Evolutionary conservation across 495 filamentous ascomycete species (phyloP).

Genomic region (Lophiostoma macrostomum): DNA sequence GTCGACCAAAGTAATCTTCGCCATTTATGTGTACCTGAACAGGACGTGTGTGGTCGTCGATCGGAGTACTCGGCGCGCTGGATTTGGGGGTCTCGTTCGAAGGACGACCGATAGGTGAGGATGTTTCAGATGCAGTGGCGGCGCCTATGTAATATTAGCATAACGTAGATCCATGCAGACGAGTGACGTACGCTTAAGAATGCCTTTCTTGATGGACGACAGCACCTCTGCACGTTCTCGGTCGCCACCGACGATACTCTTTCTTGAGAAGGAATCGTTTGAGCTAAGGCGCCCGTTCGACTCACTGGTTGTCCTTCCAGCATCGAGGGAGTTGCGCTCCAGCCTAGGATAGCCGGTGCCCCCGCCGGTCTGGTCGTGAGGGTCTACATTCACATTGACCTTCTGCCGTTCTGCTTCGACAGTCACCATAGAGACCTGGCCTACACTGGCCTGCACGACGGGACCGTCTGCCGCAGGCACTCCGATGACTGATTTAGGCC

Average conservation of each 20-base stretch:
- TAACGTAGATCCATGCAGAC: background rate
- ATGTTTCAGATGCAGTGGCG: constrained; percentile 60
- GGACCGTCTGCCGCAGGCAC: constrained; percentile 64
- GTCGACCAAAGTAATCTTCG: constrained; percentile 72
- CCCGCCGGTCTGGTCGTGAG: constrained; percentile 64
- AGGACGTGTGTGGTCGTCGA: constrained; percentile 55
- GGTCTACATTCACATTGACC: constrained; percentile 73
- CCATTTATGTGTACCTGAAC: constrained; percentile 39
- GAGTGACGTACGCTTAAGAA: constrained; percentile 79
- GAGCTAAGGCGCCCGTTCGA: constrained; percentile 49
- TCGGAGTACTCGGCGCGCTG: constrained; percentile 78
- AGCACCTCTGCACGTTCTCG: constrained; percentile 87
- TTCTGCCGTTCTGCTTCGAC: constrained; percentile 84
- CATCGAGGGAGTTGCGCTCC: constrained; percentile 75
- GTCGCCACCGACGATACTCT: constrained; percentile 88
- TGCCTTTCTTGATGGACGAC: constrained; percentile 86
- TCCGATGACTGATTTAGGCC: constrained; percentile 87
- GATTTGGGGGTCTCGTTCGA: constrained; percentile 75
- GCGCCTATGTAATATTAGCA: constrained; percentile 46
- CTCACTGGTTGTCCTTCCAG: constrained; percentile 44
- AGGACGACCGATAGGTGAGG: constrained; percentile 63
- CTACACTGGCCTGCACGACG: constrained; percentile 65
- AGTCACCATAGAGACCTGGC: constrained; percentile 88
- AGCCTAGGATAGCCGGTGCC: constrained; percentile 84
- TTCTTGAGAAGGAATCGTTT: constrained; percentile 56